Evolutionary conservation across 176 grass and related monocot species (phyloP).

Genomic region (Pontederia crassipes): DNA sequence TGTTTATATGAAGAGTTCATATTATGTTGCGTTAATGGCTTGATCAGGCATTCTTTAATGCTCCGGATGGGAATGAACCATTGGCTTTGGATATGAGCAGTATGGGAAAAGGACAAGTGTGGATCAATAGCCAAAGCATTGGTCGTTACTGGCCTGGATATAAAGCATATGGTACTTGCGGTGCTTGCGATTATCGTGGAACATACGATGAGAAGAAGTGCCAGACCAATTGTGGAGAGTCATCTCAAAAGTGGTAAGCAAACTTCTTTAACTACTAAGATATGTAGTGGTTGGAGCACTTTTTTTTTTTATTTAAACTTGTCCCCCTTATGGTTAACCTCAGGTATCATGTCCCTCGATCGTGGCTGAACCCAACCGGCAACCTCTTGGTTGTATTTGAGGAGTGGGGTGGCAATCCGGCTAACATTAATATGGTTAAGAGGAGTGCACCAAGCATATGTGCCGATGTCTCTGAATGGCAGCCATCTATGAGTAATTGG

Average conservation of each 20-base stretch:
- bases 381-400: conserved; percentile 92
- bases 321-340: conserved; percentile 15
- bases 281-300: neutral
- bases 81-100: conserved; percentile 91
- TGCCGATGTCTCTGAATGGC: conserved; percentile 89
- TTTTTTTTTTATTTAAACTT: conserved; percentile 9
- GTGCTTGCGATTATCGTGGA: conserved; percentile 70
- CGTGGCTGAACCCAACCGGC: conserved; percentile 89
- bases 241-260: conserved; percentile 86
- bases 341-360: conserved; percentile 92
- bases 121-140: conserved; percentile 90
- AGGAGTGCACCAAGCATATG: conserved; percentile 56
- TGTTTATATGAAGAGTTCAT: neutral
- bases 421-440: conserved; percentile 72
- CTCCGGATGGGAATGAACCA: conserved; percentile 74
- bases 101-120: conserved; percentile 97
- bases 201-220: conserved; percentile 73
- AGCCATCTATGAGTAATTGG: conserved; percentile 90
- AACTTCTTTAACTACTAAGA: neutral
- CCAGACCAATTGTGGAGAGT: conserved; percentile 80
- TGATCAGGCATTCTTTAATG: conserved; percentile 81
- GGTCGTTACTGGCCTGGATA: conserved; percentile 93
- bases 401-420: conserved; percentile 83
- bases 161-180: conserved; percentile 56
- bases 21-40: conserved; percentile 1